Base-by-base conservation (phyloP, 176 grass and related monocot species). In the Aegilops umbellulata region DNA sequence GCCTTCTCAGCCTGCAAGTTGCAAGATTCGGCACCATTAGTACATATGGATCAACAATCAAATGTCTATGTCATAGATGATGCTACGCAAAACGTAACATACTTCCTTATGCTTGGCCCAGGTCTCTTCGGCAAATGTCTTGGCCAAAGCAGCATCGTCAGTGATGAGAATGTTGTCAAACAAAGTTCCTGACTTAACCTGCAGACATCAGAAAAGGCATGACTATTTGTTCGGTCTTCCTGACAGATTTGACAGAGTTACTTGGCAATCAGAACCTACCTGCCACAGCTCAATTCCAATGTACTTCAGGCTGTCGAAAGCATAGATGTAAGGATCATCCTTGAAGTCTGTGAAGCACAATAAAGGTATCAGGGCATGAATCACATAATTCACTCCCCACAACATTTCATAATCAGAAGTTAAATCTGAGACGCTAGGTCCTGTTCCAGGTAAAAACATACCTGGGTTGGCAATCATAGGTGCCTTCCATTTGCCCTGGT, bases 401-500 rank as follows among this genome's bases (percentile, higher is more conserved):
- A 22, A 23, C 20, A 58, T 58, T 58, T 9, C 19, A 58, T 58
- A 22, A 58, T 9, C 55, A 58, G 19, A 58, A 22, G 2, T 58
- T 58, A 22, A 22, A 19, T 34, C 29, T 20, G 7, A 32, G 23
- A 47, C 22, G 74, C 27, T 15, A 47, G 17, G 71, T 9, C 25
- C 17, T 55, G 8, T 42, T 36, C 67, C 8, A 87, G 53, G 46
- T 61, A 51, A 87, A 51, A 85, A 76, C 25, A n/a, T 84, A 99
- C 97, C 94, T 62, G 97, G 97, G 71, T 99, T 99, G 69, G 92
- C 90, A 67, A 99, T 96, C 88, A 99, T 79, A 79, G 94, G 94
- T 67, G 97, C 97, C 90, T 93, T 96, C 97, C 97, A 99, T 78
- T 96, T 96, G 23, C 97, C 97, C 79, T 99, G 88, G 94, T 91